Evolutionary conservation across 805 yeast species (phyloP).

Genomic region (Lachancea lanzarotensis): DNA sequence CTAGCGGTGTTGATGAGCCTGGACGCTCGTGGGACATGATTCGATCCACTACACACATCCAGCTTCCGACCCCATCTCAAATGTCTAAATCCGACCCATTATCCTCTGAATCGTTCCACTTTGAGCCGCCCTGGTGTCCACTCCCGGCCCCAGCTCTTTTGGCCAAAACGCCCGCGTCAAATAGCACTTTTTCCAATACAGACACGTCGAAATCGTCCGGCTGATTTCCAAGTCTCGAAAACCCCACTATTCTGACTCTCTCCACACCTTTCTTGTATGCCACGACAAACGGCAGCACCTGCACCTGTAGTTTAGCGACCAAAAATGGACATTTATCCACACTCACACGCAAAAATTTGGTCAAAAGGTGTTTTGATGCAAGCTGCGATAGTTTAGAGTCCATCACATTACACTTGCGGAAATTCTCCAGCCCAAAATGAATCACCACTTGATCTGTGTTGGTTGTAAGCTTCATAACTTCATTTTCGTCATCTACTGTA

Average conservation of each 20-base stretch:
- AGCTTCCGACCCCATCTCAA: no score
- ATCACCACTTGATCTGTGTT: conserved; percentile 40
- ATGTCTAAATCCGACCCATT: conserved; percentile 22
- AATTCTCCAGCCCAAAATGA: conserved; percentile 58
- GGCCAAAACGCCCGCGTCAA: conserved; percentile 29
- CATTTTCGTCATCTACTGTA: conserved; percentile 45
- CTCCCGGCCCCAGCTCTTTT: conserved; percentile 27
- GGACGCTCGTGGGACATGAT: no score
- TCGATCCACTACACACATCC: no score
- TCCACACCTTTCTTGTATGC: conserved; percentile 58
- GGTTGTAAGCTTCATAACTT: conserved; percentile 47
- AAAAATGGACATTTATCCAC: conserved; percentile 70
- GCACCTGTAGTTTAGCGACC: conserved; percentile 53
- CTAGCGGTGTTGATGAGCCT: no score
- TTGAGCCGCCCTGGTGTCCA: no score
- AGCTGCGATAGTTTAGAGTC: conserved; percentile 39
- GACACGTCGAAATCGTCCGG: conserved; percentile 42
- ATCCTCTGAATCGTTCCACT: not conserved
- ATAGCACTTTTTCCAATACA: conserved; percentile 42
- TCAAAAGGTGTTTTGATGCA: conserved; percentile 51
- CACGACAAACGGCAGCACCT: conserved; percentile 66
- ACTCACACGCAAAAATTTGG: conserved; percentile 47
- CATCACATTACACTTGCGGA: conserved; percentile 56
- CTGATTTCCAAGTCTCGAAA: conserved; percentile 50
- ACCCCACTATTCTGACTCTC: conserved; percentile 56